Conservation (phyloP, 768 basidiomycete genomes). For the Amanita polypyramis region DNA sequence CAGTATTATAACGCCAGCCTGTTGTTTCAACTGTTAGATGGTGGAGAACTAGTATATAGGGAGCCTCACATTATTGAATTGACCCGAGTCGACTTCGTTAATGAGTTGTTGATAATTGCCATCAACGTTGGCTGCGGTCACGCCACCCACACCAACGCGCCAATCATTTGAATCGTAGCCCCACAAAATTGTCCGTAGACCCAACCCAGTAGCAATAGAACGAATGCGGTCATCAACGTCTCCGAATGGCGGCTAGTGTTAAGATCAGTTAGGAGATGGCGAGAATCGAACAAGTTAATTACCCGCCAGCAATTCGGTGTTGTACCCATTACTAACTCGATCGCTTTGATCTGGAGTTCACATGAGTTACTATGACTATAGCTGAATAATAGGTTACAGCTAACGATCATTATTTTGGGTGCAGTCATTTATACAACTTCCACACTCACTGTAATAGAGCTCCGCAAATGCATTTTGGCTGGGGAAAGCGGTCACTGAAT, state of each 20-base stretch:
- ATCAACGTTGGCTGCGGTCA: slow-evolving; percentile 36
- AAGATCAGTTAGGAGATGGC: not conserved
- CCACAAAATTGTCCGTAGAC: slow-evolving; percentile 69
- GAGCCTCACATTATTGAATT: slow-evolving; percentile 24
- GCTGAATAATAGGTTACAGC: slow-evolving; percentile 11
- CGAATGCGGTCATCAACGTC: slow-evolving; percentile 73
- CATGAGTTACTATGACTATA: not conserved
- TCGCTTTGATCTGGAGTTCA: slow-evolving; percentile 31
- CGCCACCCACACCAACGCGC: slow-evolving; percentile 41
- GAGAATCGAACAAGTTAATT: slow-evolving; percentile 10
- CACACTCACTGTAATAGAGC: slow-evolving; percentile 54
- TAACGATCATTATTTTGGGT: not conserved
- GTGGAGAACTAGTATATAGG: not conserved
- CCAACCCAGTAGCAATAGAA: slow-evolving; percentile 54
- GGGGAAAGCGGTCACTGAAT: slow-evolving; percentile 43
- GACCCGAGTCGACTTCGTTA: slow-evolving; percentile 29
- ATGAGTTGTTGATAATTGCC: slow-evolving; percentile 47
- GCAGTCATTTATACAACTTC: not conserved
- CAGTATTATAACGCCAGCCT: slow-evolving; percentile 43
- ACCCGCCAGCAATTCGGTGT: slow-evolving; percentile 57
- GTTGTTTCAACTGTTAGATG: not conserved
- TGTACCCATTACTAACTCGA: slow-evolving; percentile 43
- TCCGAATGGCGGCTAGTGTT: slow-evolving; percentile 47
- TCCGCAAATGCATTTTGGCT: slow-evolving; percentile 69
- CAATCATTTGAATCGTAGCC: slow-evolving; percentile 63